phyloP scores from a whole-genome alignment of 2,329 filamentous ascomycete genomes.

The Apiospora aurea region DNA sequence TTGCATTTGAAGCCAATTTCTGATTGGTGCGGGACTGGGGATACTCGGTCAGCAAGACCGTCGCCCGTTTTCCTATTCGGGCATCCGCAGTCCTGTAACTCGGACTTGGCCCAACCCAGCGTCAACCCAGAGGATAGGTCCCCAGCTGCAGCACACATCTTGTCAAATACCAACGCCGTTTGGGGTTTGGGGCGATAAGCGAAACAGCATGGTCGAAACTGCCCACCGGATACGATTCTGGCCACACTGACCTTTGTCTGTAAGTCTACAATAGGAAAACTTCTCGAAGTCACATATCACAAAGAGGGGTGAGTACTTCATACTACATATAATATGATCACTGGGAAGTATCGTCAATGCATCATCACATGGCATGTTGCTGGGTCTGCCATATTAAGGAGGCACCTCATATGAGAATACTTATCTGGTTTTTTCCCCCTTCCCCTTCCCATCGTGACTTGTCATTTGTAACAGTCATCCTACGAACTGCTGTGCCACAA shows the following conservation, averaged over 20 bases:
- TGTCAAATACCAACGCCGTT: background rate
- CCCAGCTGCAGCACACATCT: background rate
- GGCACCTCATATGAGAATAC: background rate
- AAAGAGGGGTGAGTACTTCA: background rate
- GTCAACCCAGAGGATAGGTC: conserved; percentile 4
- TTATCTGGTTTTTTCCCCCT: background rate
- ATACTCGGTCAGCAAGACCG: conserved; percentile 10
- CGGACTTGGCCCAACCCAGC: background rate
- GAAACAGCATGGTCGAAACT: conserved; percentile 1
- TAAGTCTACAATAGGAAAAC: background rate
- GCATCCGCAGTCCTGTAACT: background rate
- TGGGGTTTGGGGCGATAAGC: conserved; percentile 7
- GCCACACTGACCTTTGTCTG: background rate
- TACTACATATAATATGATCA: background rate
- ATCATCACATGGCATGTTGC: background rate
- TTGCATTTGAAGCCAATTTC: background rate
- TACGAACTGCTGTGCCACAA: background rate
- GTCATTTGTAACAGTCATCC: background rate
- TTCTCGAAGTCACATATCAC: conserved; percentile 20
- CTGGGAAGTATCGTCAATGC: background rate
- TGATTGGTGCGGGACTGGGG: background rate
- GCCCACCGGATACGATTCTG: background rate
- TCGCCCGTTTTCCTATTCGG: conserved; percentile 13
- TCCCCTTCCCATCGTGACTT: background rate
- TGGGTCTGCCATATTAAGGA: background rate